Evolutionary conservation across 257 asterid genomes (phyloP).

Genomic region (Solanum etuberosum): DNA sequence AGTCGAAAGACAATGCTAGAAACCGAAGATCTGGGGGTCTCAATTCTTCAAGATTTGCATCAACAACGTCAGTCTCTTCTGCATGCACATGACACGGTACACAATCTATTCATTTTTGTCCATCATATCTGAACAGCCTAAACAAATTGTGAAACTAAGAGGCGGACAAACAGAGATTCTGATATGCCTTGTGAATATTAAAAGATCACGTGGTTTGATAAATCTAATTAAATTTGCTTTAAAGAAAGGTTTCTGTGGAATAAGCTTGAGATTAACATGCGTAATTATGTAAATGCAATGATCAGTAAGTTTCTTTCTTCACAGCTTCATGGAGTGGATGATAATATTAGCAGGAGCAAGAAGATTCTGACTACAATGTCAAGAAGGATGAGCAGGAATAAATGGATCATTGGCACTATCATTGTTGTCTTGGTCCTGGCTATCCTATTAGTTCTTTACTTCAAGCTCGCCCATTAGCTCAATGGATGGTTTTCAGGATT

Average conservation of each 20-base stretch:
- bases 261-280: background rate
- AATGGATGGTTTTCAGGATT: background rate
- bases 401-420: conserved; percentile 51
- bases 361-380: conserved; percentile 58
- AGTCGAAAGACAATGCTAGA: conserved; percentile 49
- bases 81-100: conserved; percentile 35
- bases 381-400: conserved; percentile 73
- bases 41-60: conserved; percentile 52
- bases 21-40: conserved; percentile 56
- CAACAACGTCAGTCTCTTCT: conserved; percentile 62
- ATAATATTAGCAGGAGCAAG: conserved; percentile 62
- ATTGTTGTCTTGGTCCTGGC: conserved; percentile 42
- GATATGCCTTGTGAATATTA: background rate
- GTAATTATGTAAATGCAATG: background rate
- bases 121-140: background rate
- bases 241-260: background rate
- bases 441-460: conserved; percentile 50
- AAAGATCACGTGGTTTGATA: background rate
- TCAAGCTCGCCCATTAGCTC: conserved; percentile 43
- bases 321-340: conserved; percentile 85
- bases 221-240: background rate
- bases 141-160: background rate
- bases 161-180: background rate
- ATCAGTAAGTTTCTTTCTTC: background rate
- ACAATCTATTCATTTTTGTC: background rate